Percentiles rank a stretch among this genome's conserved stretches.
Evolutionary conservation across 1,284 basidiomycete genomes (phyloP).

Genomic region (Hymenochaete sp.): DNA sequence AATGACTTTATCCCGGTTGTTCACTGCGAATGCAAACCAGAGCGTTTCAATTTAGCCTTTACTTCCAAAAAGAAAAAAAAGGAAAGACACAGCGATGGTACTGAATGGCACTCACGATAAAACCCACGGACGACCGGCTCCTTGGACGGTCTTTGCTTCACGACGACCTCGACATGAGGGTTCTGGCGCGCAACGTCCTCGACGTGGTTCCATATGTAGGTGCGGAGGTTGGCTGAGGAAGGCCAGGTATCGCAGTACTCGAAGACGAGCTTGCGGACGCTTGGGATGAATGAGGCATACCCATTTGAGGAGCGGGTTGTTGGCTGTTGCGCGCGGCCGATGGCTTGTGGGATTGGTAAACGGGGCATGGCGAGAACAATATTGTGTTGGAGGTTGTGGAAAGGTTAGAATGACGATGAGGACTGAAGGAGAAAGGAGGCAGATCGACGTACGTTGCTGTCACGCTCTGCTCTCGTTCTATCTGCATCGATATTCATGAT

Average conservation of each 20-base stretch:
- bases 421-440: too few species aligned
- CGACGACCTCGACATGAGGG: slow-evolving; percentile 75
- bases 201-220: slow-evolving; percentile 55
- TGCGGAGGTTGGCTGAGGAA: slow-evolving; percentile 61
- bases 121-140: slow-evolving; percentile 72
- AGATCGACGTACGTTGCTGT: not conserved
- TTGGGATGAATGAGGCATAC: slow-evolving; percentile 59
- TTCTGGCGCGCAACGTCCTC: slow-evolving; percentile 56
- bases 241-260: slow-evolving; percentile 78
- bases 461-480: not conserved
- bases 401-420: too few species aligned
- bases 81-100: slow-evolving; percentile 10
- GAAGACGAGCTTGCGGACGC: slow-evolving; percentile 73
- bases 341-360: slow-evolving; percentile 25
- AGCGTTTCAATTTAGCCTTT: too few species aligned
- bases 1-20: slow-evolving; percentile 74
- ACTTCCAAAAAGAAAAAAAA: too few species aligned
- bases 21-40: too few species aligned
- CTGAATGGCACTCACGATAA: slow-evolving; percentile 45
- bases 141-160: slow-evolving; percentile 61
- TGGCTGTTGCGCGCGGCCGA: slow-evolving; percentile 34
- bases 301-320: slow-evolving; percentile 62
- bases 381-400: too few species aligned
- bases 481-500: too few species aligned
- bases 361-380: slow-evolving; percentile 29